Evolutionary conservation across 2,329 filamentous ascomycete genomes (phyloP), one percentile per base, ranked within the genome.

Genomic region (Botrytis paeoniae): DNA sequence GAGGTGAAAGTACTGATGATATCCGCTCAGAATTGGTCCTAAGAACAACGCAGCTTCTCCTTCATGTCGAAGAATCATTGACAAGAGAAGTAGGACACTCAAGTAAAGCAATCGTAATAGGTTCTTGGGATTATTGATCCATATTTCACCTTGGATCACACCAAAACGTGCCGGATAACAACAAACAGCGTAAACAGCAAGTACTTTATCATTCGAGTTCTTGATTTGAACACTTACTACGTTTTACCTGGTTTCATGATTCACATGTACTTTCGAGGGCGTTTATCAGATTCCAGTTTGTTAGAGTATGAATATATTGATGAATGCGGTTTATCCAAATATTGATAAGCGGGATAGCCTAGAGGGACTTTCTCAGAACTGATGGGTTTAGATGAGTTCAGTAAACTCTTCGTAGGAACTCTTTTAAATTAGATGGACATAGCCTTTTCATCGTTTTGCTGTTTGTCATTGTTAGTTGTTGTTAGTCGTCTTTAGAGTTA

Each of bases 71-170:
- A 79, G 84, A 88, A 78, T 89, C 89, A 1, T 83, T 89, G 73
- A 83, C 86, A 68, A 87, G 92, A 78, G 86, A 92, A 76, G 83
- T 87, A 65, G 85, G 85, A 63, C 83, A 86, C 74, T 86, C 87
- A 79, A 89, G 89, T 81, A 92, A 91, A 82, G 90, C 91, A 71
- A 85, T 94, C 71, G 85, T 92, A 60, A 90, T 92, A 81, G 86
- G 88, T 69, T 86, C 86, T 9, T 84, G 77, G 75, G 62, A 73
- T 59, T 59, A 48, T 39, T 75, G 54, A 75, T 35, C 18, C 22
- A 4, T 25, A 20, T 4, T n/a, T 32, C 14, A 51, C 22, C 35
- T 41, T 7, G 29, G 39, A 69, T 54, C 43, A 35, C n/a, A 14
- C 6, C 43, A 35, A n/a, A 41, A 35, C 12, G 35, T 68, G 16